Conservation (phyloP, 108 stramenopile species). For the Epithemia pelagica region DNA sequence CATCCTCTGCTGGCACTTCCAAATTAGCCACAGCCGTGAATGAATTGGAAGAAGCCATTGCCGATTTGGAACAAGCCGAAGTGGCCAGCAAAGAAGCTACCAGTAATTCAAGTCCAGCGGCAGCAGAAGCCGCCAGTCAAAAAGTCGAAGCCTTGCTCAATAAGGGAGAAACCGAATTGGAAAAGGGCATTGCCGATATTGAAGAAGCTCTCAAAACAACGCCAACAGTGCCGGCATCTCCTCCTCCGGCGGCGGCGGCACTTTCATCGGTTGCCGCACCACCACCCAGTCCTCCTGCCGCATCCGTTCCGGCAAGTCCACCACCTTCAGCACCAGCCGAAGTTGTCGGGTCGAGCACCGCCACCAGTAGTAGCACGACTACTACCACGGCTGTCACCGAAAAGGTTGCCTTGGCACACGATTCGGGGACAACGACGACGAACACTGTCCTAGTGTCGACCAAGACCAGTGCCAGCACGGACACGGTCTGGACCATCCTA, state of each 20-base stretch:
- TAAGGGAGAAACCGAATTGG: neutral
- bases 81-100: neutral
- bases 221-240: neutral
- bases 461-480: too few relatives aligned
- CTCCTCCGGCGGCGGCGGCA: neutral
- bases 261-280: neutral
- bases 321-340: neutral
- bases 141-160: neutral
- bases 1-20: too few relatives aligned
- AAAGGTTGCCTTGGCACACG: too few relatives aligned
- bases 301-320: neutral
- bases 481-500: too few relatives aligned
- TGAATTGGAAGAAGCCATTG: neutral
- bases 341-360: too few relatives aligned
- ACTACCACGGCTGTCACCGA: too few relatives aligned
- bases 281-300: neutral
- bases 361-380: too few relatives aligned
- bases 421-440: too few relatives aligned
- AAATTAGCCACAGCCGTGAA: neutral
- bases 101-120: neutral
- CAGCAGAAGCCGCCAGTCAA: neutral
- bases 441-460: too few relatives aligned
- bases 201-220: neutral
- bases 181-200: conserved; percentile 2
- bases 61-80: neutral